Evolutionary conservation across 2,329 filamentous ascomycete genomes (phyloP).

Genomic region (Zarea fungicola): DNA sequence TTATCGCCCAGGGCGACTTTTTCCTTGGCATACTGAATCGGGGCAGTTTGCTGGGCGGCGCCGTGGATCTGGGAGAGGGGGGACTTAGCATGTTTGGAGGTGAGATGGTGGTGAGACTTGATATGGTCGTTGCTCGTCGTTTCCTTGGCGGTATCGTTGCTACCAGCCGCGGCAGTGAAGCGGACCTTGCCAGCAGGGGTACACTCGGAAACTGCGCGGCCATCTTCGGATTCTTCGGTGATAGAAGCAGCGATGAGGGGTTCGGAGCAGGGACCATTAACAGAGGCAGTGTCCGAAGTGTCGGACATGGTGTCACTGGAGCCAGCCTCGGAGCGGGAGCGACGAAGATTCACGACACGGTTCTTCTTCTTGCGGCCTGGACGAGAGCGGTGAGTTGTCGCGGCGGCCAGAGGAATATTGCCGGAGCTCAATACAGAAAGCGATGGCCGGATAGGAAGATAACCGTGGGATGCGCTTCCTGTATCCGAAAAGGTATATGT

Average conservation of each 20-base stretch:
- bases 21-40: constrained; percentile 21
- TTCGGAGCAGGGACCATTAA: constrained; percentile 57
- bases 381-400: constrained; percentile 55
- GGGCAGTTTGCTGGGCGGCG: constrained; percentile 23
- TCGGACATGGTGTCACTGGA: constrained; percentile 45
- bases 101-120: constrained; percentile 20
- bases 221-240: constrained; percentile 54
- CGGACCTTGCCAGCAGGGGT: constrained; percentile 35
- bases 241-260: constrained; percentile 52
- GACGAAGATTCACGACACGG: constrained; percentile 75
- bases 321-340: constrained; percentile 49
- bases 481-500: constrained; percentile 72
- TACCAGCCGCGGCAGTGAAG: constrained; percentile 29
- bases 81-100: constrained; percentile 17
- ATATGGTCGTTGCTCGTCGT: constrained; percentile 20
- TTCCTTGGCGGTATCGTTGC: constrained; percentile 16
- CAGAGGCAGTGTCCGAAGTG: constrained; percentile 49
- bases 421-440: constrained; percentile 57
- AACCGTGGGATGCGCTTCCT: constrained; percentile 57
- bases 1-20: constrained; percentile 28
- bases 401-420: constrained; percentile 57
- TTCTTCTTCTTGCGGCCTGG: constrained; percentile 74
- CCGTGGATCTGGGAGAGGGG: constrained; percentile 14
- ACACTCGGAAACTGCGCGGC: constrained; percentile 27
- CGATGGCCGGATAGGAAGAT: constrained; percentile 63